A percentile compares a stretch with the other conserved stretches of the same genome.
These are phyloP conservation scores for Alternaria triticimaculans DNA, from an alignment of 2,329 filamentous ascomycete species.

Conservation along the genomic window DNA sequence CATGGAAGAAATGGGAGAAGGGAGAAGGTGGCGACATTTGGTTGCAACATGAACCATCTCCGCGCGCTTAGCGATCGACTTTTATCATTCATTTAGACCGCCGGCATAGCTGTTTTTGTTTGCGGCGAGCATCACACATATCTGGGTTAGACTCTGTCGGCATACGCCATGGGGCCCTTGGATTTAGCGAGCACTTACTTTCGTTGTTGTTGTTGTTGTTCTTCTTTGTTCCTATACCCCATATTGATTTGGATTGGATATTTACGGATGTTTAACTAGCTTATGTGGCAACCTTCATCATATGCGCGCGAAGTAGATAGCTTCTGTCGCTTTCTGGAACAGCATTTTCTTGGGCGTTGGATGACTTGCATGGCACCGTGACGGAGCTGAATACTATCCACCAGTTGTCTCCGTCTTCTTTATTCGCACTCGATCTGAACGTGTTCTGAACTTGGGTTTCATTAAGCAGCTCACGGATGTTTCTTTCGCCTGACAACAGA, in stretches of 20 bases:
- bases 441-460: not conserved
- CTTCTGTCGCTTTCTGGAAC: not conserved
- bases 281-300: not conserved
- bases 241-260: constrained; percentile 10
- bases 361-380: not conserved
- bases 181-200: constrained; percentile 5
- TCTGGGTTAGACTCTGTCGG: constrained; percentile 4
- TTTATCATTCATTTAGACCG: constrained; percentile 3
- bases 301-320: not conserved
- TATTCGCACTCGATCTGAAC: not conserved
- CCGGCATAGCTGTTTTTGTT: not conserved
- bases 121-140: not conserved
- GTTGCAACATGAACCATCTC: constrained; percentile 53
- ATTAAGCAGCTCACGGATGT: too few species aligned
- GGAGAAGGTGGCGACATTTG: constrained; percentile 94
- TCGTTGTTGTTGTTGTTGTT: constrained; percentile 3
- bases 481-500: not conserved
- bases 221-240: constrained; percentile 13
- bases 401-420: not conserved
- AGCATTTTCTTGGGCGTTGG: not conserved
- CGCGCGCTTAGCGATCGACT: not conserved
- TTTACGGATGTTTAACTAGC: not conserved
- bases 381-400: not conserved
- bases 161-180: not conserved
- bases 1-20: constrained; percentile 86